A percentile compares a stretch with the other conserved stretches of the same genome.
phyloP scores from a whole-genome alignment of 2,329 filamentous ascomycete species.

The Monosporascus sp. region DNA sequence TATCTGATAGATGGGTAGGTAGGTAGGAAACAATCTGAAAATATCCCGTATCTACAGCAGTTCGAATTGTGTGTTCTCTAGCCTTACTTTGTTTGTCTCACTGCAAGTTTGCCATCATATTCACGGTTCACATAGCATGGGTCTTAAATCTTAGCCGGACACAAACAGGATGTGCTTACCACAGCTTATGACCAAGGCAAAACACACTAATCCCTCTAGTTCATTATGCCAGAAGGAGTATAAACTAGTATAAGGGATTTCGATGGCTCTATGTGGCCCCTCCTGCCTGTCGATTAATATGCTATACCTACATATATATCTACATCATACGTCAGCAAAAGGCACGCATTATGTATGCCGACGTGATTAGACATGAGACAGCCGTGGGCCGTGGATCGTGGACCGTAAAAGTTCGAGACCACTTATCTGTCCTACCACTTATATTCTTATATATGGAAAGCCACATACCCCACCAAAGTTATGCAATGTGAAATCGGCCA shows the following conservation, averaged over 20 bases:
- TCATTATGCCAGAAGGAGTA: not conserved
- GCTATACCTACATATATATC: not conserved
- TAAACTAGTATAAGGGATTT: not conserved
- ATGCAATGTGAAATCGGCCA: not conserved
- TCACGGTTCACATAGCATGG: not conserved
- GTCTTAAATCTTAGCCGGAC: no score
- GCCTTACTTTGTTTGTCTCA: not conserved
- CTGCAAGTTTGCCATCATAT: not conserved
- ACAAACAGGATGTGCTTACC: no score
- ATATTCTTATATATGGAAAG: not conserved
- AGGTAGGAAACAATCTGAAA: not conserved
- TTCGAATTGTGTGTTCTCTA: not conserved
- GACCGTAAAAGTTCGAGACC: not conserved
- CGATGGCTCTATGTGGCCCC: not conserved
- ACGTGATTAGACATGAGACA: not conserved
- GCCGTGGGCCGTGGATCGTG: not conserved
- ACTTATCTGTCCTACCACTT: not conserved
- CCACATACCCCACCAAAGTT: not conserved
- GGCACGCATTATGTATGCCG: no score
- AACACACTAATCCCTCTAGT: not conserved
- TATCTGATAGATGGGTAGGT: not conserved
- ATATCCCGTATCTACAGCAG: not conserved
- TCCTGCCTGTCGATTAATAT: not conserved
- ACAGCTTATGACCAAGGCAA: not conserved
- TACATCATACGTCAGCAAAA: not conserved